phyloP scores from a whole-genome alignment of 768 basidiomycete genomes.

The Mycena capillaripes region DNA sequence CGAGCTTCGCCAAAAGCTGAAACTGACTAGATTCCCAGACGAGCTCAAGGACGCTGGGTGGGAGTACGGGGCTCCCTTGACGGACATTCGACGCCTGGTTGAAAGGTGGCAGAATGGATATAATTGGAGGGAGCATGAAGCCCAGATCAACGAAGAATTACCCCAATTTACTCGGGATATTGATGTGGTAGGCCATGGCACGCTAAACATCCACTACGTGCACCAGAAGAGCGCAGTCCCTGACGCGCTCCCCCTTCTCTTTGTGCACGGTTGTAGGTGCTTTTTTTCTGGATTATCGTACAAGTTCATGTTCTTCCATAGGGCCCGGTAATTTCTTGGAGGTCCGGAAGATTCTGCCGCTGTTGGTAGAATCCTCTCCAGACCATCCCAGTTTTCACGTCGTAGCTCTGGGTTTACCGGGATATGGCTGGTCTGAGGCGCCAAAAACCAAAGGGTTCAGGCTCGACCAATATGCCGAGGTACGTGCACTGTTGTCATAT shows the following conservation, averaged over 20 bases:
- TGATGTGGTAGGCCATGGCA: conserved; percentile 59
- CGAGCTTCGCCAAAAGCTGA: conserved; percentile 61
- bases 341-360: conserved; percentile 68
- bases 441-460: conserved; percentile 67
- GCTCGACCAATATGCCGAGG: conserved; percentile 62
- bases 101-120: conserved; percentile 66
- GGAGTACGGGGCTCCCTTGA: conserved; percentile 68
- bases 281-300: neutral
- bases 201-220: conserved; percentile 67
- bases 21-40: conserved; percentile 65
- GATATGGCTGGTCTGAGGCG: conserved; percentile 73
- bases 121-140: conserved; percentile 70
- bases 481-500: conserved; percentile 40
- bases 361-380: conserved; percentile 57
- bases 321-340: conserved; percentile 77
- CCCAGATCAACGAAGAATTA: conserved; percentile 62
- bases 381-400: conserved; percentile 73
- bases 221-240: conserved; percentile 61
- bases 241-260: conserved; percentile 71
- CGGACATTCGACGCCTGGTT: conserved; percentile 63
- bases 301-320: conserved; percentile 33
- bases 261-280: conserved; percentile 69
- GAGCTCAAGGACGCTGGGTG: conserved; percentile 66
- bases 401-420: conserved; percentile 70
- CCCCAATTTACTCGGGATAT: conserved; percentile 71